phyloP scores from a whole-genome alignment of 768 basidiomycete genomes.

The Floccularia luteovirens region DNA sequence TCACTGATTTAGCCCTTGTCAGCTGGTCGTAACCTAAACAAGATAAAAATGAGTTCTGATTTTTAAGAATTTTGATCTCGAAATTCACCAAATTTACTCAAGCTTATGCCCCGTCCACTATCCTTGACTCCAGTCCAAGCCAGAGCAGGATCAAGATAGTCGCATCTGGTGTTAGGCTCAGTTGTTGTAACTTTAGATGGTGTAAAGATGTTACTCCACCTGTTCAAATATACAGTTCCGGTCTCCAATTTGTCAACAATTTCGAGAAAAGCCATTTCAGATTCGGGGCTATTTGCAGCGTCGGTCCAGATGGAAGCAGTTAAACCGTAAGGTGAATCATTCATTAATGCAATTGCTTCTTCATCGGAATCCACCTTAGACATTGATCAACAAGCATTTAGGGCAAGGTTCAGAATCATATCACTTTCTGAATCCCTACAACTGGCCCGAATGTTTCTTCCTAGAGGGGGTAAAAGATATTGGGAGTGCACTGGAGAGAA shows the following conservation, averaged over 20 bases:
- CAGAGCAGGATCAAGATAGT: conserved; percentile 87
- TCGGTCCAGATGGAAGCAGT: conserved; percentile 96
- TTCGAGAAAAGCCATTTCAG: conserved; percentile 57
- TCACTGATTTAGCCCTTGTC: conserved; percentile 71
- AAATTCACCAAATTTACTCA: conserved; percentile 79
- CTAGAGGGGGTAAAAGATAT: conserved; percentile 20
- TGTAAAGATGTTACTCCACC: conserved; percentile 26
- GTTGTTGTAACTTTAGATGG: neutral
- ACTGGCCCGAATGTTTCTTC: conserved; percentile 93
- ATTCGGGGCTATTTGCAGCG: conserved; percentile 46
- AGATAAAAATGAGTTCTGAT: neutral
- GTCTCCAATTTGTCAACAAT: conserved; percentile 71
- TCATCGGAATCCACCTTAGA: conserved; percentile 77
- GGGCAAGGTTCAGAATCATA: neutral
- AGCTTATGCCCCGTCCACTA: conserved; percentile 84
- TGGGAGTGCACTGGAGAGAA: neutral
- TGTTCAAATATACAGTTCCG: conserved; percentile 92
- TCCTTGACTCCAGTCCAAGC: conserved; percentile 95
- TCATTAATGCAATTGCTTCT: conserved; percentile 88
- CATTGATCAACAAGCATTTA: neutral
- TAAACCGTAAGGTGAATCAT: conserved; percentile 92
- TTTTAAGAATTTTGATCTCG: neutral
- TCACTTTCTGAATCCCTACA: conserved; percentile 83
- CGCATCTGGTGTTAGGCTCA: conserved; percentile 42
- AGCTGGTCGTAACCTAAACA: conserved; percentile 77